Conservation (phyloP, 1,284 basidiomycete species). For the Apiotrichum brassicae region DNA sequence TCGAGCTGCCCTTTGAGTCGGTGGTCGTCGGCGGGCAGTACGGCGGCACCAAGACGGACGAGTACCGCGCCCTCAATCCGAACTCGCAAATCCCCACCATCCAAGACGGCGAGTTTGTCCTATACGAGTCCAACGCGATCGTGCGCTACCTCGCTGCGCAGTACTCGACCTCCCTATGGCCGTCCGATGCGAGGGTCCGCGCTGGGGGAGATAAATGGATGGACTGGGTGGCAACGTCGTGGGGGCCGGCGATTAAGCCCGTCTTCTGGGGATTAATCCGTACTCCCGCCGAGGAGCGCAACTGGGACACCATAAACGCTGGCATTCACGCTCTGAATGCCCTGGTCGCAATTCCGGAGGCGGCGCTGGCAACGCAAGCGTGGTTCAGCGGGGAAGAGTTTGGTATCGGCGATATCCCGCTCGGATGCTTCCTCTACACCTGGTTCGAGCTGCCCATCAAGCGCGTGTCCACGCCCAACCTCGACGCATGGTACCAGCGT, state of each 20-base stretch:
- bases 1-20: slow-evolving; percentile 4
- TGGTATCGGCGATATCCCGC: slow-evolving; percentile 10
- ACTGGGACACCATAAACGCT: slow-evolving; percentile 1
- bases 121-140: slow-evolving; percentile 16
- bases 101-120: slow-evolving; percentile 8
- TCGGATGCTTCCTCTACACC: slow-evolving; percentile 7
- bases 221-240: slow-evolving; percentile 7
- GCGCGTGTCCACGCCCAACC: background rate
- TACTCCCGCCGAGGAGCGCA: slow-evolving; percentile 3
- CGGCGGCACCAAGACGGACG: slow-evolving; percentile 5
- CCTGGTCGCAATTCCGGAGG: slow-evolving; percentile 3
- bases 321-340: background rate
- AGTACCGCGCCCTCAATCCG: slow-evolving; percentile 13
- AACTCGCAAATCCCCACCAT: slow-evolving; percentile 10
- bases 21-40: slow-evolving; percentile 4
- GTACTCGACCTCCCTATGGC: slow-evolving; percentile 1
- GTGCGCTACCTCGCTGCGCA: slow-evolving; percentile 12
- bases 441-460: slow-evolving; percentile 10
- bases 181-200: background rate
- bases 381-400: slow-evolving; percentile 6
- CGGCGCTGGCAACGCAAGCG: slow-evolving; percentile 2
- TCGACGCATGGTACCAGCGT: slow-evolving; percentile 6
- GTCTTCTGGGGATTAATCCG: slow-evolving; percentile 10
- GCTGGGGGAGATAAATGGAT: slow-evolving; percentile 10
- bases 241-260: background rate